Percentiles rank a stretch among this genome's conserved stretches.
Conservation (phyloP, 495 filamentous ascomycete genomes). For the Penicillium desertorum region DNA sequence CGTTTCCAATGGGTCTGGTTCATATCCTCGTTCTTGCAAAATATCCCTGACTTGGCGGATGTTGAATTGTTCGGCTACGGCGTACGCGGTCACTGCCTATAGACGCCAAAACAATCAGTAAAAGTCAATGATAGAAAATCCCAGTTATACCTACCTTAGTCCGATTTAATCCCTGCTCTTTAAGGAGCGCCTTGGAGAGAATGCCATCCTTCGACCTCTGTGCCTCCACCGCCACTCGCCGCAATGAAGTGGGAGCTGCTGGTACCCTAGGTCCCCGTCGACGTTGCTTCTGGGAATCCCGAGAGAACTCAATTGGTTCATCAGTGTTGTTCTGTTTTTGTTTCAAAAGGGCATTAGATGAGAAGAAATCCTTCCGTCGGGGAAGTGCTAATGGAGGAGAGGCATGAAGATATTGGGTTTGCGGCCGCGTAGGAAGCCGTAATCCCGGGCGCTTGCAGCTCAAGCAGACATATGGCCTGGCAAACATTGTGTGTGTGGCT, state of each 20-base stretch:
- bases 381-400: conserved; percentile 33
- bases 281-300: conserved; percentile 41
- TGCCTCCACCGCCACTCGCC: conserved; percentile 59
- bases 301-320: conserved; percentile 17
- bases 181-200: conserved; percentile 38
- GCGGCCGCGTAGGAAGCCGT: conserved; percentile 25
- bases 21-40: conserved; percentile 66
- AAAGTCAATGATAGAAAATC: background rate
- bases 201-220: conserved; percentile 56
- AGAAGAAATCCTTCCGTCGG: conserved; percentile 51
- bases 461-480: conserved; percentile 36
- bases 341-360: conserved; percentile 45
- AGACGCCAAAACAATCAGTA: conserved; percentile 26
- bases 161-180: conserved; percentile 44
- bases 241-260: conserved; percentile 54
- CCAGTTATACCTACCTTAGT: conserved; percentile 36
- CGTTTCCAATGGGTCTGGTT: conserved; percentile 60
- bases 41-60: conserved; percentile 70
- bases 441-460: conserved; percentile 30
- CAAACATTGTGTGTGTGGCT: conserved; percentile 34
- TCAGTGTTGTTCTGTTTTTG: conserved; percentile 34
- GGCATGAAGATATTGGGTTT: conserved; percentile 44
- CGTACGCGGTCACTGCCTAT: conserved; percentile 74
- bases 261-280: conserved; percentile 46
- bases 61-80: conserved; percentile 83